Conservation (phyloP, 225 moss, liverwort and hornwort genomes). For the Polytrichum commune region DNA sequence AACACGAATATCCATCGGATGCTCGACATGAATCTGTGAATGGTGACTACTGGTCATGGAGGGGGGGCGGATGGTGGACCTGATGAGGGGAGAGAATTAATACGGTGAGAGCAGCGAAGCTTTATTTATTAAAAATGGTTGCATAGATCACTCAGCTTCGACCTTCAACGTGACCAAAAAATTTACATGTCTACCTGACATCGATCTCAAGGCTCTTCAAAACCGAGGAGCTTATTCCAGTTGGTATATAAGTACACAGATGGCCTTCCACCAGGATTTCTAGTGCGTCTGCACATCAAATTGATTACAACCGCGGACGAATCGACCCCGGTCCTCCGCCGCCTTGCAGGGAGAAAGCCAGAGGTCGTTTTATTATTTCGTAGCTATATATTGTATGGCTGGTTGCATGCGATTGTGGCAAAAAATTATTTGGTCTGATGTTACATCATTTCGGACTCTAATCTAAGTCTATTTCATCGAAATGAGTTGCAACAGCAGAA, state of each 20-base stretch:
- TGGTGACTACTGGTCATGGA: background rate
- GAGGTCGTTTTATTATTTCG: conserved; percentile 2
- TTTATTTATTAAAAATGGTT: conserved; percentile 11
- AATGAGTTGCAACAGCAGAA: conserved; percentile 65
- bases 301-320: background rate
- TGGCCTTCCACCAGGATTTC: background rate
- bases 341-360: background rate
- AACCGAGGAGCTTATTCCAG: conserved; percentile 5
- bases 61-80: background rate
- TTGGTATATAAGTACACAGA: conserved; percentile 1
- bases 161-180: background rate
- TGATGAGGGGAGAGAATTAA: background rate
- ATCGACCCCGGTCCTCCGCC: conserved; percentile 1
- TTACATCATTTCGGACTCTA: conserved; percentile 68
- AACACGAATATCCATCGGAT: background rate
- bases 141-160: conserved; percentile 1
- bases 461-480: conserved; percentile 32
- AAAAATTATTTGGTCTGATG: conserved; percentile 35
- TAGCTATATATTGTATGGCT: conserved; percentile 7
- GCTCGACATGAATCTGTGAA: background rate
- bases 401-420: background rate
- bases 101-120: background rate
- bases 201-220: background rate
- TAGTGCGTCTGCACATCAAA: background rate
- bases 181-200: conserved; percentile 1